Evolutionary conservation across 371 early-diverging fungal species (phyloP), one percentile per base, ranked within the genome.

Genomic region (Circinella minor): DNA sequence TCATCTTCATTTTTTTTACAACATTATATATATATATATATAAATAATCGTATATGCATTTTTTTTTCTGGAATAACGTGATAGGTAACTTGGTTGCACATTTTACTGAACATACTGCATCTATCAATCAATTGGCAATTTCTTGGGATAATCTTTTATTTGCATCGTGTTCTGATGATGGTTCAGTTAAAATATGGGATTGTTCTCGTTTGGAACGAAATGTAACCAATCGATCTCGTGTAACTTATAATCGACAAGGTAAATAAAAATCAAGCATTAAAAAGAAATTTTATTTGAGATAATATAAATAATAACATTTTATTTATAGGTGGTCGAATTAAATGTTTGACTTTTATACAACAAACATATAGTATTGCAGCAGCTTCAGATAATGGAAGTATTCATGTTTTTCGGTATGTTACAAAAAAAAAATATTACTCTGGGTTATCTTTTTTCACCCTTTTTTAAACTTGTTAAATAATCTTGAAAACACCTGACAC

Each of bases 171-270:
- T 92, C 94, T 3, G 92, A 93, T 60, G 96, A 96, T 75, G 95
- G 94, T 10, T 88, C 94, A 0, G 88, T 96, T 37, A 93, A 92
- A 72, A 86, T 96, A 39, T 97, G 96, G 93, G 98, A 97, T 74
- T 91, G 89, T 48, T 81, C 81, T 4, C 84, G 95, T 17, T 77
- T 96, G 20, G 94, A 95, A 65, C 88, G 89, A 61, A 94, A 93
- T 68, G 94, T 94, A 0, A 90, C 93, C 9, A 94, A 92, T 70
- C 86, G 91, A 43, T 88, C 96, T 0, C 82, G 93, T 20, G 85
- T 91, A n/a, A 91, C 91, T 1, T 92, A 94, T 71, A 81, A 85
- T 46, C 82, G 84, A 20, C 89, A 91, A 76, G 93, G 93, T 90
- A 79, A 51, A 70, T 36, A n/a, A 11, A n/a, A 65, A 18, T n/a